Base-by-base conservation (phyloP, 2,329 filamentous ascomycete genomes). In the Xylogone sp. region DNA sequence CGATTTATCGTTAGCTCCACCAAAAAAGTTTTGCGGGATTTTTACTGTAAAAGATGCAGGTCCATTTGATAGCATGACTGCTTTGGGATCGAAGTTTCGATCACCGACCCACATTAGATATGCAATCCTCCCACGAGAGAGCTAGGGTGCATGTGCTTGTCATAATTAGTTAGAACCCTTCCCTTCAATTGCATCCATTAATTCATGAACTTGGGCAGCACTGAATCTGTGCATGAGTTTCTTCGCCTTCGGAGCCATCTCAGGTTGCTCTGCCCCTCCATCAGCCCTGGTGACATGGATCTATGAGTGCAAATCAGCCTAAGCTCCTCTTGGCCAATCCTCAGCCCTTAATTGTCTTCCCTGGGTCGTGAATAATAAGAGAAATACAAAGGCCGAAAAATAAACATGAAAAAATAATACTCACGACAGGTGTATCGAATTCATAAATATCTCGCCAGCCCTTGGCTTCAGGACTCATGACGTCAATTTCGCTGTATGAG, bases 141-240 rank as follows among this genome's bases (percentile, higher is more conserved):
- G n/a, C 34, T 39, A 18, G 34, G 34, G 34, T 39, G 13, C 34
- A 18, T 39, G 34, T 39, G 34, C 34, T 39, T 16, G 34, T 39
- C 34, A 16, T 18, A 13, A 39, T 39, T 39, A 48, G 21, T 42
- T n/a, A n/a, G n/a, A 22, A 48, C n/a, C 21, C n/a, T 24, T 52
- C 53, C 60, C 64, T 54, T 63, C 66, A 51, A 77, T 78, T 34
- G 76, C 69, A 60, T 90, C 81, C 86, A 92, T 90, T 65, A 84
- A 80, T 18, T 74, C 75, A 54, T 81, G 73, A 2, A 93, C 80
- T 53, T 91, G 79, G 3, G 83, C 79, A 21, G 78, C 71, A 0
- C 80, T 85, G 68, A 92, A 89, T 18, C 86, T 78, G 66, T 92
- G 88, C 87, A 92, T 92, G 45, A 92, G 72, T 67, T 90, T 91